Evolutionary conservation across 129 eudicot genomes (phyloP).

Genomic region (Pulicaria dysenterica): DNA sequence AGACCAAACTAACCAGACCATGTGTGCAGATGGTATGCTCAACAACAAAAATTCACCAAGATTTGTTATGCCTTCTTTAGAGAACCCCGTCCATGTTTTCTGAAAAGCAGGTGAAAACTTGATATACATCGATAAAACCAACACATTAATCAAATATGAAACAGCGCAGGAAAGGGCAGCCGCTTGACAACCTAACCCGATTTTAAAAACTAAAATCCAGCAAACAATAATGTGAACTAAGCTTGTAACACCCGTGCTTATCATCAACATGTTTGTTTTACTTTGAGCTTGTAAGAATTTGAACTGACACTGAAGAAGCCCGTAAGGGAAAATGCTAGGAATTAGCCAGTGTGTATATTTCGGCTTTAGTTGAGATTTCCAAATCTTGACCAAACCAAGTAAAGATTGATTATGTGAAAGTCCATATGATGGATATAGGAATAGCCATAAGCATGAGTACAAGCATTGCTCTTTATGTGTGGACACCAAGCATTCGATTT

Average conservation of each 20-base stretch:
- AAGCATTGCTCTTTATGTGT: conserved; percentile 46
- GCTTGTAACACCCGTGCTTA: conserved; percentile 34
- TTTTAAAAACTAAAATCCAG: conserved; percentile 33
- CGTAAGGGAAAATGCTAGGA: conserved; percentile 39
- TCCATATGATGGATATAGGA: conserved; percentile 45
- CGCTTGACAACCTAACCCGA: conserved; percentile 38
- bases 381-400: conserved; percentile 36
- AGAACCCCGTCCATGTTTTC: conserved; percentile 46
- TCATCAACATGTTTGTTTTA: conserved; percentile 30
- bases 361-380: conserved; percentile 31
- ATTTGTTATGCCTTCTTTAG: conserved; percentile 31
- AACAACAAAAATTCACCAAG: conserved; percentile 34
- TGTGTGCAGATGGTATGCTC: conserved; percentile 44
- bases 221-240: conserved; percentile 31
- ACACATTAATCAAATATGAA: conserved; percentile 41
- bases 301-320: conserved; percentile 38
- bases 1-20: conserved; percentile 45
- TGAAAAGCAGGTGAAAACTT: conserved; percentile 40
- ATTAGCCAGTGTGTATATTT: conserved; percentile 35
- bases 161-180: conserved; percentile 43
- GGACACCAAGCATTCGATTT: conserved; percentile 43
- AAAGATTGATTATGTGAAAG: conserved; percentile 30
- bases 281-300: conserved; percentile 35
- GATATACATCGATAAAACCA: conserved; percentile 37
- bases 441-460: conserved; percentile 39